Conservation (phyloP, 805 yeast species). For the Candida loeiensis region DNA sequence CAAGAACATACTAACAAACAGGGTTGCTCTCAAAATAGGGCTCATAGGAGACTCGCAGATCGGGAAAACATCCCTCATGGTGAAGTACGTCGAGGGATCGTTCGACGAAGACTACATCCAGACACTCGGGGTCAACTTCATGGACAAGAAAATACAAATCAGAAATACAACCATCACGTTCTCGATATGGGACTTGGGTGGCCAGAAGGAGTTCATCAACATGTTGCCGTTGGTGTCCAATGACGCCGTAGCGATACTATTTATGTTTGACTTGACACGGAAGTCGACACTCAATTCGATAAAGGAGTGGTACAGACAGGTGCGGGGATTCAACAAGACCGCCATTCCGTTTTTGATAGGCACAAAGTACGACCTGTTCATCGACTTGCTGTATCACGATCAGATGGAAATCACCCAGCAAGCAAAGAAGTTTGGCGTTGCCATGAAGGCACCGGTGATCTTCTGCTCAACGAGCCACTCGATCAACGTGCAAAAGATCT, state of each 20-base stretch:
- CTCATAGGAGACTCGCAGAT: conserved; percentile 93
- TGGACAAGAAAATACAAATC: conserved; percentile 84
- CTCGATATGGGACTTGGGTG: conserved; percentile 94
- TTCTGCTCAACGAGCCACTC: conserved; percentile 92
- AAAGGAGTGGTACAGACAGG: conserved; percentile 93
- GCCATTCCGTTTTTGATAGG: conserved; percentile 92
- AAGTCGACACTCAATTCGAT: conserved; percentile 82
- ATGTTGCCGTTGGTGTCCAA: conserved; percentile 91
- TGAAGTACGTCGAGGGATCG: conserved; percentile 91
- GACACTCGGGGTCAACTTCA: conserved; percentile 91
- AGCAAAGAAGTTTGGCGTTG: conserved; percentile 80
- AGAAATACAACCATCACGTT: conserved; percentile 86
- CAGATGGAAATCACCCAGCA: conserved; percentile 81
- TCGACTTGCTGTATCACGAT: conserved; percentile 72
- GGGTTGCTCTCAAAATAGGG: conserved; percentile 80
- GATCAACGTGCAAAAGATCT: conserved; percentile 88
- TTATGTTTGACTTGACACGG: conserved; percentile 84
- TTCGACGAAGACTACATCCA: conserved; percentile 91
- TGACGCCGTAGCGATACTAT: conserved; percentile 87
- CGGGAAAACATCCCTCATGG: conserved; percentile 95
- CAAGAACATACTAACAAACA: conserved; percentile 23
- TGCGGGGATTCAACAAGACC: conserved; percentile 81
- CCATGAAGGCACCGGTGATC: conserved; percentile 81
- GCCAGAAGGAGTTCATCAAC: conserved; percentile 89
- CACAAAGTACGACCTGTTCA: conserved; percentile 86